A percentile compares a stretch with the other conserved stretches of the same genome.
These are phyloP conservation scores for Fusarium foetens DNA, from an alignment of 2,329 filamentous ascomycete genomes.

Conservation along the genomic window DNA sequence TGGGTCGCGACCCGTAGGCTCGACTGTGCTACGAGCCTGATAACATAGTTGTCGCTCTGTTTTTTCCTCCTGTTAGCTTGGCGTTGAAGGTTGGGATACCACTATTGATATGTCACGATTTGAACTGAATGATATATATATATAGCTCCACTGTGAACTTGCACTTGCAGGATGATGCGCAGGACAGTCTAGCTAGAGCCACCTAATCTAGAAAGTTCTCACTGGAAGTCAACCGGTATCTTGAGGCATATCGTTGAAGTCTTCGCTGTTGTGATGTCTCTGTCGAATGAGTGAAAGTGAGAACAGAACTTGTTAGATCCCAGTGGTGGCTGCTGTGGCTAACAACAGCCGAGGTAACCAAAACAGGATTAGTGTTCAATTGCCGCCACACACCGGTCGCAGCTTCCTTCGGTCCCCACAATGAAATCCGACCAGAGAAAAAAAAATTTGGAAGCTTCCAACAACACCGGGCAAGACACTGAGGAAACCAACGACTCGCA, in stretches of 20 bases:
- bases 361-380: conserved; percentile 14
- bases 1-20: neutral
- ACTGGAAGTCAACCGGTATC: neutral
- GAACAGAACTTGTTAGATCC: neutral
- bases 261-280: neutral
- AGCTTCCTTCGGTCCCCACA: conserved; percentile 47
- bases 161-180: neutral
- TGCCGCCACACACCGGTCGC: conserved; percentile 42
- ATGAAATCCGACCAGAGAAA: conserved; percentile 44
- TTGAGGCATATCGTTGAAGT: neutral
- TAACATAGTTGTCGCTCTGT: neutral
- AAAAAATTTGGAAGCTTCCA: conserved; percentile 50
- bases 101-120: conserved; percentile 17
- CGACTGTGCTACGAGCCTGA: neutral
- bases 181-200: neutral
- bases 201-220: neutral
- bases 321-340: neutral
- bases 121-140: neutral
- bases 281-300: neutral
- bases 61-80: conserved; percentile 12
- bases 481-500: conserved; percentile 46
- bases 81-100: conserved; percentile 30
- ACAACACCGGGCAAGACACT: conserved; percentile 46
- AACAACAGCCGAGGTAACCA: neutral
- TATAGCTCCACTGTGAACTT: neutral